Conservation (phyloP, 345 rosid genomes). For the Corchorus capsularis region DNA sequence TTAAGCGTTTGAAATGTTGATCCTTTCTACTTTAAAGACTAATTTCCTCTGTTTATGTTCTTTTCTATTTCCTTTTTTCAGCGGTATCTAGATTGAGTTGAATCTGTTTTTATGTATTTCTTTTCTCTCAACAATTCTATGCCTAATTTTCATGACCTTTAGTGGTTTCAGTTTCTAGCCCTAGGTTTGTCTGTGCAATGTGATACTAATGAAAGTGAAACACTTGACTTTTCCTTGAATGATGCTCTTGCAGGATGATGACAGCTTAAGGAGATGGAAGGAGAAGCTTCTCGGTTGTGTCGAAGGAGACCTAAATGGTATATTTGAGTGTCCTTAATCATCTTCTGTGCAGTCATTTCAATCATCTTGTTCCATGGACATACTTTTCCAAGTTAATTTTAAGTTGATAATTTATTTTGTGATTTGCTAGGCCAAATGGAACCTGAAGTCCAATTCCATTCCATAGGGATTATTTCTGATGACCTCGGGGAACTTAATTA, state of each 20-base stretch:
- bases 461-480: constrained; percentile 52
- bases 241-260: constrained; percentile 62
- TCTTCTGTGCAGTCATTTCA: constrained; percentile 2
- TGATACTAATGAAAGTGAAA: background rate
- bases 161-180: background rate
- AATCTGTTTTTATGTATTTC: background rate
- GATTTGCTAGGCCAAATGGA: constrained; percentile 48
- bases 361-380: background rate
- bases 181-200: background rate
- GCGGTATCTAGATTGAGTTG: background rate
- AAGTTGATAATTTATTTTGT: background rate
- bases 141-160: background rate
- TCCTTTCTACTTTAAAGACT: background rate
- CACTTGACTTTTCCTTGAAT: background rate
- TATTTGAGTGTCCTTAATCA: background rate
- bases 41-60: background rate
- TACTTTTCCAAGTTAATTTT: background rate
- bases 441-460: constrained; percentile 55
- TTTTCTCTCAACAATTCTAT: constrained; percentile 11
- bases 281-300: constrained; percentile 73
- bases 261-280: constrained; percentile 81
- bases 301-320: constrained; percentile 51
- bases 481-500: constrained; percentile 45
- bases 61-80: background rate
- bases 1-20: background rate